Evolutionary conservation across 2,329 filamentous ascomycete genomes (phyloP).

Genomic region (Onygenales sp.): DNA sequence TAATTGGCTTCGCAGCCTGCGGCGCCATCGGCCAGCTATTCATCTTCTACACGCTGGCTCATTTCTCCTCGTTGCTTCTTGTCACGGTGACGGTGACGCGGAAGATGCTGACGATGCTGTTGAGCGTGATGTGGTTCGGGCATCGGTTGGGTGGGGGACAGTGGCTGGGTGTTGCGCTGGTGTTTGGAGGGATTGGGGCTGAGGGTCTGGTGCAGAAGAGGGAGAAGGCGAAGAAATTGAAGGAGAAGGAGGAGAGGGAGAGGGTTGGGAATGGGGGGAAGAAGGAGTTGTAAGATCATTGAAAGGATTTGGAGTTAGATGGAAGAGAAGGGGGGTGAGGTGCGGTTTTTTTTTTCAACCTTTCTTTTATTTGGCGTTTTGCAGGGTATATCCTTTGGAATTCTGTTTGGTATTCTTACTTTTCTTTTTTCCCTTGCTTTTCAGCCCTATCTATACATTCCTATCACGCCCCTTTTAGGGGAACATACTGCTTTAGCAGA

Average conservation of each 20-base stretch:
- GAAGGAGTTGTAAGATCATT: neutral
- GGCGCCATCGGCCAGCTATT: conserved; percentile 93
- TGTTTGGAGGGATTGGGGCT: conserved; percentile 90
- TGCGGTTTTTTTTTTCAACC: neutral
- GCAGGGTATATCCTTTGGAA: neutral
- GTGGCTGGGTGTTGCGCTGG: conserved; percentile 82
- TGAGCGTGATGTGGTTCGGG: conserved; percentile 90
- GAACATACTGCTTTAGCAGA: neutral
- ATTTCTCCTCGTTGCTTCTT: conserved; percentile 82
- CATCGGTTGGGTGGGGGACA: conserved; percentile 81
- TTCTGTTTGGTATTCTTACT: neutral
- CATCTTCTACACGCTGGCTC: conserved; percentile 91
- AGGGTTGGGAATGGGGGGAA: neutral
- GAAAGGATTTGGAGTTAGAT: neutral
- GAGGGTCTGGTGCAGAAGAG: conserved; percentile 71
- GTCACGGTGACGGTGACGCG: conserved; percentile 95
- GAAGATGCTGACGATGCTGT: conserved; percentile 99
- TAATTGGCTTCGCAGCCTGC: conserved; percentile 80
- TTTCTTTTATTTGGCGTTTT: neutral
- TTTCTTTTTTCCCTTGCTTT: neutral
- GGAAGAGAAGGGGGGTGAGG: neutral
- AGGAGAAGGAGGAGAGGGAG: conserved; percentile 41
- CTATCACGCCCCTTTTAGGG: neutral
- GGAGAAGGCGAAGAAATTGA: conserved; percentile 76
- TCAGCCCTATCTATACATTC: neutral